Evolutionary conservation across 495 filamentous ascomycete genomes (phyloP).

Genomic region (Neurospora pannonica): DNA sequence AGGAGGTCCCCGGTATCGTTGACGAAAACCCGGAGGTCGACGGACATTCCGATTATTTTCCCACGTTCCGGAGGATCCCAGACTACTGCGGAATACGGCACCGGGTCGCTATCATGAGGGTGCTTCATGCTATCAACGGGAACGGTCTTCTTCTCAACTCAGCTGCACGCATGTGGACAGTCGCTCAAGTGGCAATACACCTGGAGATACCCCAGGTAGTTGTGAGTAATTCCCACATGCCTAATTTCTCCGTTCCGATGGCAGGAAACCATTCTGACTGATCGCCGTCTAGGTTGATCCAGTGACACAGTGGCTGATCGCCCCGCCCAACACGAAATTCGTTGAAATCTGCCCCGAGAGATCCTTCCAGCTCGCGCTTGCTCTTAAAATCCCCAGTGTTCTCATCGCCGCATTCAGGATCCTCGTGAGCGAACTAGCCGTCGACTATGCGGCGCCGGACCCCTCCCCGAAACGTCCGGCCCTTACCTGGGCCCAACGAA

Average conservation of each 20-base stretch:
- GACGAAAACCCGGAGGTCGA: conserved; percentile 4
- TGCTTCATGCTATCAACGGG: conserved; percentile 45
- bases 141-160: conserved; percentile 47
- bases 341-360: conserved; percentile 37
- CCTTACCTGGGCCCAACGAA: conserved; percentile 14
- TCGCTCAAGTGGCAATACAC: conserved; percentile 49
- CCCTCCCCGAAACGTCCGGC: conserved; percentile 1
- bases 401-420: conserved; percentile 31
- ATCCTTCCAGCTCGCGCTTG: conserved; percentile 32
- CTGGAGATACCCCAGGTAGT: conserved; percentile 40
- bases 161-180: conserved; percentile 54
- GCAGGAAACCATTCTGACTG: neutral
- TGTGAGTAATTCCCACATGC: conserved; percentile 13
- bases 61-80: conserved; percentile 21
- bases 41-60: neutral
- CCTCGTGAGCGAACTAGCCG: conserved; percentile 39
- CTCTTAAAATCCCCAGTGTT: conserved; percentile 24
- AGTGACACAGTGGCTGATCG: conserved; percentile 33
- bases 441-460: conserved; percentile 54
- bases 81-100: conserved; percentile 56
- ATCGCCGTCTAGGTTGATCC: conserved; percentile 12
- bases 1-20: conserved; percentile 12
- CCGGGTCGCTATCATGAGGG: conserved; percentile 47
- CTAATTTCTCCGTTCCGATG: neutral
- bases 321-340: conserved; percentile 31